A percentile compares a stretch with the other conserved stretches of the same genome.
Evolutionary conservation across 345 rosid genomes (phyloP).

Genomic region (Aegle marmelos): DNA sequence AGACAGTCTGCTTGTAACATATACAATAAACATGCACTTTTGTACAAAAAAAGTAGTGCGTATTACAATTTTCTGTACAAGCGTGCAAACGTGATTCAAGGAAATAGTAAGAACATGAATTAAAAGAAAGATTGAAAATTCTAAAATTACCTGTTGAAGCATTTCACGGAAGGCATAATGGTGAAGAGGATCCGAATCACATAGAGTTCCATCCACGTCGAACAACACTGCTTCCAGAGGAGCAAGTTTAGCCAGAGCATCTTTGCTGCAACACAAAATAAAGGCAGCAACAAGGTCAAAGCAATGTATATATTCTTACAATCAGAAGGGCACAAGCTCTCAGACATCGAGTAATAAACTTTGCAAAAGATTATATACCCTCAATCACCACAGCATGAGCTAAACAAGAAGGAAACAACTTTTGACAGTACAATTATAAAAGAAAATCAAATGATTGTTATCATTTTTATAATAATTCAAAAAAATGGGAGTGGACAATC

Average conservation of each 20-base stretch:
- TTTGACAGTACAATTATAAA: not conserved
- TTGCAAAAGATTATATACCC: not conserved
- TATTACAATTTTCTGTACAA: not conserved
- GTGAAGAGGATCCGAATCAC: constrained; percentile 97
- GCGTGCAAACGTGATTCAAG: not conserved
- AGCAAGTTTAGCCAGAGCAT: constrained; percentile 51
- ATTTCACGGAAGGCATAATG: constrained; percentile 50
- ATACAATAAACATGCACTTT: not conserved
- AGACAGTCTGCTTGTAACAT: not conserved
- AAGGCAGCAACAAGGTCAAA: not conserved
- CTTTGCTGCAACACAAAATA: constrained; percentile 40
- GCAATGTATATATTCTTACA: no score
- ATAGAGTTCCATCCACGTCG: constrained; percentile 94
- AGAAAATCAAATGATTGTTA: not conserved
- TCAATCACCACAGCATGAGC: not conserved
- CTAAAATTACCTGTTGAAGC: constrained; percentile 67
- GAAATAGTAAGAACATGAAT: not conserved
- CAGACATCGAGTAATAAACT: not conserved
- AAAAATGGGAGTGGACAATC: no score
- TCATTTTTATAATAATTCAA: no score
- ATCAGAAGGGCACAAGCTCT: not conserved
- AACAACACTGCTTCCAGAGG: constrained; percentile 80
- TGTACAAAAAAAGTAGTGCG: not conserved
- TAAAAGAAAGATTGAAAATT: not conserved
- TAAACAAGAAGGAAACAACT: not conserved